Base-by-base conservation (phyloP, 257 asterid genomes). In the Schizonepeta tenuifolia region DNA sequence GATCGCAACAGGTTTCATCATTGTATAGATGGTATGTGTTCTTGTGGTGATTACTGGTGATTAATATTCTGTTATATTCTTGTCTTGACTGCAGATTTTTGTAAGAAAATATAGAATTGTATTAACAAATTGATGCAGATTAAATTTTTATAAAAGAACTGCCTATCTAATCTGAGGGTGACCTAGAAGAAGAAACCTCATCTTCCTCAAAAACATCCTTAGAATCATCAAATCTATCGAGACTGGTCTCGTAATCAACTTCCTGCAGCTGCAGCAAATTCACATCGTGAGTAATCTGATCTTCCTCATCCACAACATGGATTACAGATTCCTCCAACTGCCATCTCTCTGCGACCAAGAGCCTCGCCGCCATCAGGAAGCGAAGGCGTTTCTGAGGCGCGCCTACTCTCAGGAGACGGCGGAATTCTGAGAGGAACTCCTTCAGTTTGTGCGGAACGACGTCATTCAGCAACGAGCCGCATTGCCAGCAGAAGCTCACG, bases 1-100 rank as follows among this genome's bases (percentile, higher is more conserved):
- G 90, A 85, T 43, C 84, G 90, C 12, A 79, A 69, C 64, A 70
- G 90, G 76, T 85, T 85, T 77, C 90, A 85, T 79, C 90, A 83
- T 69, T 85, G 74, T 28, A 58, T 63, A 15, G 84, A 72, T 65
- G 90, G 90, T 65, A 55, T 67, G 77, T 85, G 90, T 56, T 81
- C 90, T 51, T 85, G 88, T 72, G 75, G 83, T 49, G 90, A 83
- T 70, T 85, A 85, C 69, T 85, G 90, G 90, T 85, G 3, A 38
- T 38, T 38, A 38, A 38, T 38, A 38, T 38, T 38, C 10, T 9
- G 43, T 8, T 38, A 7, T 38, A 38, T 38, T 38, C 43, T 8
- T 9, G 11, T 38, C 43, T 38, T 38, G 2, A 10, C 43, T 38
- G 43, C 43, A 8, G 10, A 9, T 38, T 38, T 38, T 38, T 8